phyloP scores from a whole-genome alignment of 192 early-diverging fungal genomes.

The Backusella mclennaniae region DNA sequence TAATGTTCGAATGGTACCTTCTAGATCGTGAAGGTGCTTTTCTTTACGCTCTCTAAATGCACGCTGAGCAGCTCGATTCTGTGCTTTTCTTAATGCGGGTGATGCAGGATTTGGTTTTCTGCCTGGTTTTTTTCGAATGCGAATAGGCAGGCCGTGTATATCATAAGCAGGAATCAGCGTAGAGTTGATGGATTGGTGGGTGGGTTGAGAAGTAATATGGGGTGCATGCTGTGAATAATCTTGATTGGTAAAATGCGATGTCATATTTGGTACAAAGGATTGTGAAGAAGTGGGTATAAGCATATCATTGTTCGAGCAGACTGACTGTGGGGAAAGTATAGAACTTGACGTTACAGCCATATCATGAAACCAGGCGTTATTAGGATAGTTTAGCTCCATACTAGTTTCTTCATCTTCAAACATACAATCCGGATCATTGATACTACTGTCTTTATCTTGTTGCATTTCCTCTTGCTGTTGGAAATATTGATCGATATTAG shows the following conservation, averaged over 20 bases:
- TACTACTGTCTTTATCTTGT: not conserved
- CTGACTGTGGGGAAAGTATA: not conserved
- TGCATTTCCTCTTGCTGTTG: slow-evolving; percentile 2
- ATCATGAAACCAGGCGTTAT: not conserved
- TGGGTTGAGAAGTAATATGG: not conserved
- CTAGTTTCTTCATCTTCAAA: not conserved
- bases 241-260: not conserved
- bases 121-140: slow-evolving; percentile 53
- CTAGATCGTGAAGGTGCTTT: slow-evolving; percentile 67
- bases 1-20: slow-evolving; percentile 68
- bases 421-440: not conserved
- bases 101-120: slow-evolving; percentile 60
- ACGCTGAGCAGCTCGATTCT: slow-evolving; percentile 88
- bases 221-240: not conserved
- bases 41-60: slow-evolving; percentile 85
- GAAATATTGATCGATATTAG: slow-evolving; percentile 24
- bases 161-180: not conserved
- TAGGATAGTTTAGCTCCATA: not conserved
- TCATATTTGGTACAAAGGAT: not conserved
- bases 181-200: not conserved
- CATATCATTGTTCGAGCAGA: not conserved
- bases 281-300: not conserved
- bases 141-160: slow-evolving; percentile 33
- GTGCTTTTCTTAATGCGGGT: slow-evolving; percentile 59
- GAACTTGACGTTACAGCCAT: not conserved